Base-by-base conservation (phyloP, 129 eudicot species). In the Tagetes patula region DNA sequence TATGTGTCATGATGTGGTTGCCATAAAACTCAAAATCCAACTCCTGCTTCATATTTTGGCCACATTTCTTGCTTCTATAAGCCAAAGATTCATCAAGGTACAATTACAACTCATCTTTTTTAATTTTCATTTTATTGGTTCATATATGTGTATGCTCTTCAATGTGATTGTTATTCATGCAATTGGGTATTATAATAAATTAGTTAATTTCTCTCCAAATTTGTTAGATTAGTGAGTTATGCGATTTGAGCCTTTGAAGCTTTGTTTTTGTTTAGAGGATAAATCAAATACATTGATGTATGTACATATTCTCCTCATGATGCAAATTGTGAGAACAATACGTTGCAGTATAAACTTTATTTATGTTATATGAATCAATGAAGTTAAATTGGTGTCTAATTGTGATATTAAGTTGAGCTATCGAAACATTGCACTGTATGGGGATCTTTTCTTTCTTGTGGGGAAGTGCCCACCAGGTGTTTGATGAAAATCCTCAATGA, bases 1-100 rank as follows among this genome's bases (percentile, higher is more conserved):
- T 20, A 20, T 48, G 60, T 27, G 66, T 59, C 86, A 82, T 82
- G 84, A 61, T 65, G 82, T 77, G 85, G 82, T 72, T 71, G 73
- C 65, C 66, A 81, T 71, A 76, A 33, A 67, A n/a, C 40, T 45
- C 50, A 20, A 76, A 65, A 30, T 42, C 53, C 43, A 65, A 45
- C 72, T 69, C 12, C 82, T 71, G 73, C 75, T 71, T 82, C 78
- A 40, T 72, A 71, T 33, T 77, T 69, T 77, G 32, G 63, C 78
- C 63, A 32, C 32, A 67, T n/a, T 55, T 63, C 59, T 34, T 69
- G 71, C 43, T 32, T 53, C 65, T 36, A 27, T 64, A 14, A 72
- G 73, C 81, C 69, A 48, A 53, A 65, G 20, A 81, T 66, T 70
- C 59, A 77, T 45, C 14, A 82, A 77, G 85, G 85, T 82, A 82